These are phyloP conservation scores for Lepidium campestre DNA, from an alignment of 441 rosid genomes.

Conservation along the genomic window DNA sequence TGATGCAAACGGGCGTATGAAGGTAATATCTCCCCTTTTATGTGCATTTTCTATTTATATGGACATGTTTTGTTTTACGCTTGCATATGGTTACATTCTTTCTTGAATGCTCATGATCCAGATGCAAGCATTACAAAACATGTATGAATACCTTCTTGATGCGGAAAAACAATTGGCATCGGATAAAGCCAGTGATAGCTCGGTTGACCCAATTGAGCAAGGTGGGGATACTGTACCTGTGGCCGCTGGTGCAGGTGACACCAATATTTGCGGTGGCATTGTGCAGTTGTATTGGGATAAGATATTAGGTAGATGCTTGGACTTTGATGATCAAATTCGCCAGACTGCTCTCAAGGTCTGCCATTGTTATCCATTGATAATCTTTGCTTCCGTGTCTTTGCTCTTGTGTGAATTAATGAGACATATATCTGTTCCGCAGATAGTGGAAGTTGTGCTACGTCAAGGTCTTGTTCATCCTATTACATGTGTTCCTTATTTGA, in stretches of 20 bases:
- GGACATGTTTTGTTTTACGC: slow-evolving; percentile 1
- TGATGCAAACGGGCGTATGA: slow-evolving; percentile 71
- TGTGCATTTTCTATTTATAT: not conserved
- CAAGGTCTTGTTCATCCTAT: slow-evolving; percentile 99
- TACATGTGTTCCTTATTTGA: slow-evolving; percentile 95
- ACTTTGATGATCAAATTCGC: slow-evolving; percentile 82
- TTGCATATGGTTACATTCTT: slow-evolving; percentile 27
- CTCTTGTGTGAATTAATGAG: slow-evolving; percentile 1
- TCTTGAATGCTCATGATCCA: slow-evolving; percentile 35
- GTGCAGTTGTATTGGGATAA: slow-evolving; percentile 97
- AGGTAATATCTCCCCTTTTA: slow-evolving; percentile 46
- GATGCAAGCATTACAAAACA: slow-evolving; percentile 94
- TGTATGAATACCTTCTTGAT: slow-evolving; percentile 95
- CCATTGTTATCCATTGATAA: not conserved
- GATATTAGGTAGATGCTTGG: slow-evolving; percentile 85
- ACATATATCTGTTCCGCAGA: slow-evolving; percentile 45
- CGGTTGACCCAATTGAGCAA: slow-evolving; percentile 38
- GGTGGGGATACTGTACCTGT: slow-evolving; percentile 74
- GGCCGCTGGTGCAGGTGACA: slow-evolving; percentile 99
- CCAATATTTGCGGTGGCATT: slow-evolving; percentile 97
- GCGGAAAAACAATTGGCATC: slow-evolving; percentile 91
- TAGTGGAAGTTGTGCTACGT: slow-evolving; percentile 93
- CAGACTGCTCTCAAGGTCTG: slow-evolving; percentile 90
- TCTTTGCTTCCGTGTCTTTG: not conserved
- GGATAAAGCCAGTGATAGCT: slow-evolving; percentile 45